Percentiles rank a stretch among this genome's conserved stretches.
Conservation (phyloP, 2,329 filamentous ascomycete species). For the Zasmidium cellare region DNA sequence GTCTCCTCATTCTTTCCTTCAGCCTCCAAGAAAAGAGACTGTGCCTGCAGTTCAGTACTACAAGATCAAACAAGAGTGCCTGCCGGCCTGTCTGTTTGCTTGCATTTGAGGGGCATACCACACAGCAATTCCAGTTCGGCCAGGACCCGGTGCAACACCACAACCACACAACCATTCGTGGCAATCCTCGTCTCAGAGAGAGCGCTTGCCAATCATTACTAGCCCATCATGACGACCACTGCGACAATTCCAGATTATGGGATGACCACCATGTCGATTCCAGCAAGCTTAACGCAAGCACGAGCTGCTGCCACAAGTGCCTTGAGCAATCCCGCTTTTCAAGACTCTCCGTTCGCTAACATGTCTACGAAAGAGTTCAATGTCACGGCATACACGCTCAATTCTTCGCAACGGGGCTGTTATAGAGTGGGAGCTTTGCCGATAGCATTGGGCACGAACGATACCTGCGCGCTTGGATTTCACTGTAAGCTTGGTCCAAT, state of each 20-base stretch:
- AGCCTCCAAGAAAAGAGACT: neutral
- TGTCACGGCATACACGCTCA: slow-evolving; percentile 21
- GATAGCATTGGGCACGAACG: slow-evolving; percentile 30
- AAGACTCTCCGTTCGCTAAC: slow-evolving; percentile 9
- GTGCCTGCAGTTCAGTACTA: neutral
- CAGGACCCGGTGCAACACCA: neutral
- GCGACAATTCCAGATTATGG: neutral
- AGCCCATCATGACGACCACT: neutral
- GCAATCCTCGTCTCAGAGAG: neutral
- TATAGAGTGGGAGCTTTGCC: slow-evolving; percentile 28
- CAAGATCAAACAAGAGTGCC: neutral
- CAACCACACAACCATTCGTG: neutral
- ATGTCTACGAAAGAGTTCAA: slow-evolving; percentile 28
- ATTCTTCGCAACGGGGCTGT: slow-evolving; percentile 24
- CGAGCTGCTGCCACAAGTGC: neutral
- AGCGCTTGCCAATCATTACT: neutral
- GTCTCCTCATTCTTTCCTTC: neutral
- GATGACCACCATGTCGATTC: neutral
- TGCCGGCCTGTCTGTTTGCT: neutral
- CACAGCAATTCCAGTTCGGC: neutral
- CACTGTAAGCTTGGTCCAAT: slow-evolving; percentile 22
- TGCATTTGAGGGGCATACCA: neutral
- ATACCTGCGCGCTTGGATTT: slow-evolving; percentile 31
- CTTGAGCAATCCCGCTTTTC: neutral
- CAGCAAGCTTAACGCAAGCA: slow-evolving; percentile 1